Conservation (phyloP, 805 yeast species). For the Naumovozyma castellii region DNA sequence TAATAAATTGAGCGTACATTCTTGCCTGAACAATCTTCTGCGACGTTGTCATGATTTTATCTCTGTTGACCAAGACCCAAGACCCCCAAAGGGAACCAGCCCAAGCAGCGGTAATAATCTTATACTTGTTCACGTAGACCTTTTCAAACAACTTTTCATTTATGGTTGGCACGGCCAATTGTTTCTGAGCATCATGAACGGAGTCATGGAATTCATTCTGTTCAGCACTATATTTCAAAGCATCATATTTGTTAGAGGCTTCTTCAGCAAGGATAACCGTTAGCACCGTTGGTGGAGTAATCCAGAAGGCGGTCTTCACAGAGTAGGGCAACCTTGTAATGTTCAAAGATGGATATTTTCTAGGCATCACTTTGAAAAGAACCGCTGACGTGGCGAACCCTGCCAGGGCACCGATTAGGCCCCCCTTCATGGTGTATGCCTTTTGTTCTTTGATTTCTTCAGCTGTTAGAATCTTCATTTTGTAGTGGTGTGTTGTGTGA, state of each 20-base stretch:
- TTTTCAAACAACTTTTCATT: constrained; percentile 42
- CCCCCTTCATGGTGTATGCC: constrained; percentile 50
- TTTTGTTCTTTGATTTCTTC: constrained; percentile 63
- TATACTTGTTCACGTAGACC: constrained; percentile 49
- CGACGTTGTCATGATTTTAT: constrained; percentile 60
- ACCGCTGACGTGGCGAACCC: constrained; percentile 53
- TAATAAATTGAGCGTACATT: constrained; percentile 81
- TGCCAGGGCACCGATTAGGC: constrained; percentile 44
- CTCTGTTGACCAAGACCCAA: constrained; percentile 64
- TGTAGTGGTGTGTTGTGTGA: background rate
- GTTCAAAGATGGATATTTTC: constrained; percentile 36
- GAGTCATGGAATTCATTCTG: constrained; percentile 2
- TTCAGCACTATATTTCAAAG: constrained; percentile 44
- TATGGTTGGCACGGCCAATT: constrained; percentile 41
- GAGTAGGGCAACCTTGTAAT: constrained; percentile 41
- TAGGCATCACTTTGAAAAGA: constrained; percentile 42
- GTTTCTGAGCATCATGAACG: constrained; percentile 28
- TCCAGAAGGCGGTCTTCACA: constrained; percentile 53
- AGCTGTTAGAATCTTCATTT: constrained; percentile 58
- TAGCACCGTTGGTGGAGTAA: constrained; percentile 56
- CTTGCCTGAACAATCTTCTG: constrained; percentile 83
- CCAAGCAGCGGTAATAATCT: constrained; percentile 65
- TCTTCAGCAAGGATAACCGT: constrained; percentile 62
- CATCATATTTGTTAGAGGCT: constrained; percentile 60
- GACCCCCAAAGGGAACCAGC: constrained; percentile 74